Evolutionary conservation across 2,329 filamentous ascomycete genomes (phyloP).

Genomic region (Thielaviopsis euricoi): DNA sequence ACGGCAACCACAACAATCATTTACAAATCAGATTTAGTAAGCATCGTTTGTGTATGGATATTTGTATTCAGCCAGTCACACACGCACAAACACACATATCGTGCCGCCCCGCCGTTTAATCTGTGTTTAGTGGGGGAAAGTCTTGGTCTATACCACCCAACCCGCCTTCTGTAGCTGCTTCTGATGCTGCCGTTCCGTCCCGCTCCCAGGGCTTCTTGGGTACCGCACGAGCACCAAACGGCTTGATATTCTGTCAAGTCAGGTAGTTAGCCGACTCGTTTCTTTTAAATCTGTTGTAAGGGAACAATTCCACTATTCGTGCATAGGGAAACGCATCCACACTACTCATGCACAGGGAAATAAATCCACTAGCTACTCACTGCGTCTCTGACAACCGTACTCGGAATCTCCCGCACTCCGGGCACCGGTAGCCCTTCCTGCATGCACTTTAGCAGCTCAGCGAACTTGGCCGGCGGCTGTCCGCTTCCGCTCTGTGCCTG

Average conservation of each 20-base stretch:
- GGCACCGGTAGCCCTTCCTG: conserved; percentile 69
- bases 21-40: no score
- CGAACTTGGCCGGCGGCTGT: conserved; percentile 35
- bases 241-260: conserved; percentile 6
- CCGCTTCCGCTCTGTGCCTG: conserved; percentile 13
- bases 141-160: conserved; percentile 3
- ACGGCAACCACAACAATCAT: no score
- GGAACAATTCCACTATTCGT: no score
- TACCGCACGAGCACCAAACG: conserved; percentile 8
- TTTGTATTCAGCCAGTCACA: neutral
- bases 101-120: neutral
- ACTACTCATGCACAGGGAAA: no score
- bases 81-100: no score
- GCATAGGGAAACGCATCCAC: no score
- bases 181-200: neutral
- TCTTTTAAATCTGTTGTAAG: no score
- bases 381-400: conserved; percentile 57
- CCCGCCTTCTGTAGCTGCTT: neutral
- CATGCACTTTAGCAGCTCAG: conserved; percentile 72
- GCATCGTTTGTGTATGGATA: no score
- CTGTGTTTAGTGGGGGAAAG: conserved; percentile 4
- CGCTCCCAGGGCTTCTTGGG: conserved; percentile 11
- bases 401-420: conserved; percentile 73
- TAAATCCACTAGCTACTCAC: conserved; percentile 32
- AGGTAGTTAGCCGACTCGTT: conserved; percentile 20